Evolutionary conservation across 2,329 filamentous ascomycete species (phyloP).

Genomic region (Cadophora luteo-olivacea): DNA sequence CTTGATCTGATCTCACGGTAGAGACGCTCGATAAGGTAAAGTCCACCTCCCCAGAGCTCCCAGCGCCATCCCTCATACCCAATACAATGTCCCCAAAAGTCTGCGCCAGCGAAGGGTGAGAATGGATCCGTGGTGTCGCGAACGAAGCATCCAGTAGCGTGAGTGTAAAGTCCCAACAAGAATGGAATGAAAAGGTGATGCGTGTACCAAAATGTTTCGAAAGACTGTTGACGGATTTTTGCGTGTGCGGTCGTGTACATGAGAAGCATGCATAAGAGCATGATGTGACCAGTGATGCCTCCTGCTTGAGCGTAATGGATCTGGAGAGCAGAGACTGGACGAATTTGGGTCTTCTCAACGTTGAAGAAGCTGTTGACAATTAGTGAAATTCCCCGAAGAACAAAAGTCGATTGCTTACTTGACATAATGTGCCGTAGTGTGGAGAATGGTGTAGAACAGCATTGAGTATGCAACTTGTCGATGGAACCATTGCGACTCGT

Average conservation of each 20-base stretch:
- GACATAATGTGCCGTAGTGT: conserved; percentile 87
- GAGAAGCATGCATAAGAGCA: conserved; percentile 97
- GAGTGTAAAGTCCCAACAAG: conserved; percentile 90
- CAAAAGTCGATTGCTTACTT: conserved; percentile 65
- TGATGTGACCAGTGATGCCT: conserved; percentile 94
- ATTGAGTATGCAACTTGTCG: conserved; percentile 90
- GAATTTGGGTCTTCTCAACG: conserved; percentile 84
- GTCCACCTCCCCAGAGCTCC: conserved; percentile 84
- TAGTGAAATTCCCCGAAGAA: conserved; percentile 18
- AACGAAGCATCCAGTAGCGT: conserved; percentile 96
- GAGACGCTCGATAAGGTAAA: conserved; percentile 87
- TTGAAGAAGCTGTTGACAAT: conserved; percentile 80
- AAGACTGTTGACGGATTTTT: conserved; percentile 94
- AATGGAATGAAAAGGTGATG: conserved; percentile 99
- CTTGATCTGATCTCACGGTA: conserved; percentile 89
- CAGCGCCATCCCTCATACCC: conserved; percentile 97
- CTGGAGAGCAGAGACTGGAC: conserved; percentile 79
- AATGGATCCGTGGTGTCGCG: conserved; percentile 75
- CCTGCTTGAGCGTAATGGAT: conserved; percentile 92
- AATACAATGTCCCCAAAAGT: conserved; percentile 91
- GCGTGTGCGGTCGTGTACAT: conserved; percentile 97
- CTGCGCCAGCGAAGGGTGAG: conserved; percentile 82
- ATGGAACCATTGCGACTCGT: conserved; percentile 97
- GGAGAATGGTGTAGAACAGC: conserved; percentile 80
- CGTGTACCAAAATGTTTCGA: conserved; percentile 99